These are phyloP conservation scores for Coelastrella sp. DNA, from an alignment of 139 green algal genomes.

Conservation along the genomic window DNA sequence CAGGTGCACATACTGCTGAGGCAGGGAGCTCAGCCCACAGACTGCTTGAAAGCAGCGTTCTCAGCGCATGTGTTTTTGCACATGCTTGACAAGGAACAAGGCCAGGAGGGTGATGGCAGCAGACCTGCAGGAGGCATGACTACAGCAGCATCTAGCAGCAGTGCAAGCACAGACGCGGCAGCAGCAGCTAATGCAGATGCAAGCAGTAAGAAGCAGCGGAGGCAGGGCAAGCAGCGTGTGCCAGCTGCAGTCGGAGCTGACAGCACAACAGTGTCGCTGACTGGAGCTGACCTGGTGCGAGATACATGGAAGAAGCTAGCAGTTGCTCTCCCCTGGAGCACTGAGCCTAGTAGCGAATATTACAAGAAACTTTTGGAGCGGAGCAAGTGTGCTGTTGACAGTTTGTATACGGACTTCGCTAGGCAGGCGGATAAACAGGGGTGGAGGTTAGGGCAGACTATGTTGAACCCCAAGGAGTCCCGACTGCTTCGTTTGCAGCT, in stretches of 20 bases:
- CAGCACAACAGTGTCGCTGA: too few relatives aligned
- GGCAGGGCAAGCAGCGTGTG: not conserved
- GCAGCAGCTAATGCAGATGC: not conserved
- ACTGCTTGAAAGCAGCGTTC: constrained; percentile 79
- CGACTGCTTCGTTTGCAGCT: constrained; percentile 57
- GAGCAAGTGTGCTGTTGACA: constrained; percentile 50
- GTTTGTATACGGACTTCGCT: constrained; percentile 69
- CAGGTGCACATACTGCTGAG: constrained; percentile 84
- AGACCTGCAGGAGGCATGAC: not conserved
- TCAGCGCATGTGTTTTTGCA: constrained; percentile 81
- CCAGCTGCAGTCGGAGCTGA: too few relatives aligned
- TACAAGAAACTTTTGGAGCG: constrained; percentile 38
- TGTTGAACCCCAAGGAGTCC: constrained; percentile 80
- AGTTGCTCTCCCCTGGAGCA: constrained; percentile 34
- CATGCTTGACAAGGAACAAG: constrained; percentile 60
- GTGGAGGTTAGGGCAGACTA: constrained; percentile 78
- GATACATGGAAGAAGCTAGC: constrained; percentile 39
- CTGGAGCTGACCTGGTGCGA: constrained; percentile 3
- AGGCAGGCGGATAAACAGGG: constrained; percentile 64
- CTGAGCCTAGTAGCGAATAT: constrained; percentile 38
- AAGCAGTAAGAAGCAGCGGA: not conserved
- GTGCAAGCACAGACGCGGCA: constrained; percentile 5
- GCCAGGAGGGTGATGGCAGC: not conserved
- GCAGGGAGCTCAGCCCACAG: constrained; percentile 63
- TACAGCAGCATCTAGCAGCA: not conserved